Evolutionary conservation across 805 yeast genomes (phyloP).

Genomic region (Monosporozyma aquatica): DNA sequence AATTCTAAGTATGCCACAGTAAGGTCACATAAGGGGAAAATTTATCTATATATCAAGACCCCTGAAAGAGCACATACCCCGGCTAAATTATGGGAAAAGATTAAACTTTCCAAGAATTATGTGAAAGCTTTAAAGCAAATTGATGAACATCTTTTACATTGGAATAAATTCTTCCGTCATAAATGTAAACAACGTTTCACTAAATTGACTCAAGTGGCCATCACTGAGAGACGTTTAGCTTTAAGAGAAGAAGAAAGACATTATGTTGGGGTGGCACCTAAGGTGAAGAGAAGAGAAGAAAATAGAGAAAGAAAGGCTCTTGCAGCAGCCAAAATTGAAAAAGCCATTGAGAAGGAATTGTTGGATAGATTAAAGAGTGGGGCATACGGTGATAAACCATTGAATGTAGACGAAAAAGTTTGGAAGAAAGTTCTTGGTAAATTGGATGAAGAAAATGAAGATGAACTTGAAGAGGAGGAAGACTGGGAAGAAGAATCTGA

Average conservation of each 20-base stretch:
- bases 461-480: conserved; percentile 41
- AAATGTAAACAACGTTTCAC: conserved; percentile 95
- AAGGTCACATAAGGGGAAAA: conserved; percentile 66
- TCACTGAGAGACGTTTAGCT: conserved; percentile 89
- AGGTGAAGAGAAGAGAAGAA: conserved; percentile 89
- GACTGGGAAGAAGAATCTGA: conserved; percentile 46
- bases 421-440: conserved; percentile 92
- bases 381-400: conserved; percentile 96
- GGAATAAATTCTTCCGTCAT: conserved; percentile 87
- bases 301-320: conserved; percentile 94
- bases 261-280: conserved; percentile 85
- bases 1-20: conserved; percentile 87
- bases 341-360: conserved; percentile 91
- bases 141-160: conserved; percentile 77
- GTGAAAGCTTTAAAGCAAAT: conserved; percentile 80
- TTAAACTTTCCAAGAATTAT: conserved; percentile 82
- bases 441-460: conserved; percentile 51
- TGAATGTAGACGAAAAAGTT: conserved; percentile 89
- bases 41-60: conserved; percentile 88
- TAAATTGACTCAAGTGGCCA: conserved; percentile 87
- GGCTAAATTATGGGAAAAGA: conserved; percentile 87
- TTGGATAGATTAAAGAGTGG: conserved; percentile 93
- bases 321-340: conserved; percentile 93
- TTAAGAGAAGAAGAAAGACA: conserved; percentile 86
- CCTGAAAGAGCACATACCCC: conserved; percentile 98